Base-by-base conservation (phyloP, 805 yeast species). In the Spathaspora girioi region DNA sequence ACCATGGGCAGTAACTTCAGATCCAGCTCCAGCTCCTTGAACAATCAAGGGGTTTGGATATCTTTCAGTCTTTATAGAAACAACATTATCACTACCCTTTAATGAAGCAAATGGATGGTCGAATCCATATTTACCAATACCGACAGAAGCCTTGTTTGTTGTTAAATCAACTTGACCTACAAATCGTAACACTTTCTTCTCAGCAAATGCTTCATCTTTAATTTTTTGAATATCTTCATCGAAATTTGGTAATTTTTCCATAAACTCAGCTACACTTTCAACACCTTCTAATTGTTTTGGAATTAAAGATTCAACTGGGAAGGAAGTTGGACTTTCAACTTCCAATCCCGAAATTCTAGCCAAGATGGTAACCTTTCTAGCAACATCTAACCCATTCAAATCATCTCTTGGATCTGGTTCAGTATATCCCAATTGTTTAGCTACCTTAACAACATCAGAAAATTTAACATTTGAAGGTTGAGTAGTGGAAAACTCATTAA, bases 341-440 rank as follows among this genome's bases (percentile, higher is more conserved):
- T 82, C 75, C 50, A 87, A 79, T 2, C 99, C 99, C 14, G 97
- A 79, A 49, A 94, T 80, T 78, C 99, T 87, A 45, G 97, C 96
- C 56, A 94, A 81, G 58, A 94, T 94, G 23, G 99, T 91, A 29
- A 94, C 97, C 71, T 94, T 94, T 80, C 99, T 87, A 43, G 99
- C 99, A 54, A 94, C 97, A 66, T 94, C 99, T 67, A 94, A 80
- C 50, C 99, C 99, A 70, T 93, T 94, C 70, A 94, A 82, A 68
- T 94, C 99, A 69, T 94, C 99, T 74, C 99, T 86, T 70, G 99
- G 99, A 70, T 94, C 99, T 47, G 99, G 99, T 74, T 94, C 99
- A 42, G 97, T 93, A 80, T 90, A 94, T 48, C 99, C 99, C 58
- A 90, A 77, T 48, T 84, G 72, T 73, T 93, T 93, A 49, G 99